Conservation (phyloP, 768 basidiomycete species). For the Russula compacta region DNA sequence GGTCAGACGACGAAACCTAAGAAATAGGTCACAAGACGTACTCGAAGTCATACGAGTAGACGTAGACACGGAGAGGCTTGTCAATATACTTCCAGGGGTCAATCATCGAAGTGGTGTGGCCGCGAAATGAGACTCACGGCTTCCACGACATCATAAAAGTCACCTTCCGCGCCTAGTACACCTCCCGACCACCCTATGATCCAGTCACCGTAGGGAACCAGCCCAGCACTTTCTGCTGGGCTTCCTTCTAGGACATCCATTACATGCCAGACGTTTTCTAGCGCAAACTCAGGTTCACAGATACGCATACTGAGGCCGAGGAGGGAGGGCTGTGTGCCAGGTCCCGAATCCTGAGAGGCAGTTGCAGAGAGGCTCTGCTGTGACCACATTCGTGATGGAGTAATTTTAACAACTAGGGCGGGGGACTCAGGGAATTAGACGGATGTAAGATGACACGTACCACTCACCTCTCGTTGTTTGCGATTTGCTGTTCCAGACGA, state of each 20-base stretch:
- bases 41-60: constrained; percentile 97
- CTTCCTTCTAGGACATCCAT: constrained; percentile 93
- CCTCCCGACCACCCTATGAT: constrained; percentile 93
- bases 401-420: constrained; percentile 64
- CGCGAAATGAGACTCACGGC: constrained; percentile 43
- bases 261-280: constrained; percentile 97
- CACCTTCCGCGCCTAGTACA: constrained; percentile 80
- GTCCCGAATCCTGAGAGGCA: constrained; percentile 32
- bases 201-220: constrained; percentile 84
- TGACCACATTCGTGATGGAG: constrained; percentile 82
- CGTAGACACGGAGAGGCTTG: constrained; percentile 87
- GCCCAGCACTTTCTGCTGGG: constrained; percentile 91
- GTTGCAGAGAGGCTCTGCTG: constrained; percentile 33
- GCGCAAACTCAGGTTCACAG: constrained; percentile 80
- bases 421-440: not conserved
- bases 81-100: constrained; percentile 64
- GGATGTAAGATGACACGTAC: not conserved
- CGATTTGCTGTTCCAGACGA: constrained; percentile 81
- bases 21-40: constrained; percentile 33
- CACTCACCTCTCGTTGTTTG: constrained; percentile 56
- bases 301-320: constrained; percentile 90
- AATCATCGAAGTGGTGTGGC: not conserved
- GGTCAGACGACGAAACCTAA: constrained; percentile 3
- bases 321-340: constrained; percentile 68
- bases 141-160: constrained; percentile 95